These are phyloP conservation scores for Rhizopogon vinicolor DNA, from an alignment of 768 basidiomycete species.

Conservation along the genomic window DNA sequence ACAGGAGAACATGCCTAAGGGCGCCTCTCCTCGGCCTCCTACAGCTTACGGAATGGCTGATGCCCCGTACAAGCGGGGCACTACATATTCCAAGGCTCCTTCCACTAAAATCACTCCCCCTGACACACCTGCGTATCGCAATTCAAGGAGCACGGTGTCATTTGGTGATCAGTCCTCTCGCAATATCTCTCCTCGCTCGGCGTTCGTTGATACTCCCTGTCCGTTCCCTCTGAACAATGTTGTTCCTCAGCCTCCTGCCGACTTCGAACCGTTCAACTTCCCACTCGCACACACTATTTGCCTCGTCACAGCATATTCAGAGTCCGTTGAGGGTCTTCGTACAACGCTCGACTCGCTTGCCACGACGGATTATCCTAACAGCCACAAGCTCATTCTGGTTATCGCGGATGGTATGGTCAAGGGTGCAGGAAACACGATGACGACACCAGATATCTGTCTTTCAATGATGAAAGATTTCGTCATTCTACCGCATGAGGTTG, in stretches of 20 bases:
- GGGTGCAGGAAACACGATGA: slow-evolving; percentile 83
- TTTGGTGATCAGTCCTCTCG: slow-evolving; percentile 42
- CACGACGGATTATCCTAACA: slow-evolving; percentile 98
- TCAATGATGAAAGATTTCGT: slow-evolving; percentile 97
- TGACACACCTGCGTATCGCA: slow-evolving; percentile 62
- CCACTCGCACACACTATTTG: slow-evolving; percentile 92
- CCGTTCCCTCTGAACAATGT: slow-evolving; percentile 92
- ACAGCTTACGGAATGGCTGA: slow-evolving; percentile 69
- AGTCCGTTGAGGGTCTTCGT: slow-evolving; percentile 91
- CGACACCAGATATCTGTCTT: slow-evolving; percentile 92
- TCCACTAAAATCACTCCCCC: slow-evolving; percentile 60
- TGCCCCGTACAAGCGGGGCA: slow-evolving; percentile 56
- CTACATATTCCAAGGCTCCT: slow-evolving; percentile 41
- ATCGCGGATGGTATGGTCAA: slow-evolving; percentile 99
- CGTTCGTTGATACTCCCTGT: slow-evolving; percentile 66
- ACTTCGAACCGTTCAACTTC: slow-evolving; percentile 95
- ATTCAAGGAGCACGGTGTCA: slow-evolving; percentile 81
- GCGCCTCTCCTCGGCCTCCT: slow-evolving; percentile 46
- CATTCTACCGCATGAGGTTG: slow-evolving; percentile 75
- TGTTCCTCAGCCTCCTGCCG: slow-evolving; percentile 86
- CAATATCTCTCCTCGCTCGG: slow-evolving; percentile 30
- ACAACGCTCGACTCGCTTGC: slow-evolving; percentile 98
- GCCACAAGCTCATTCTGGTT: slow-evolving; percentile 92
- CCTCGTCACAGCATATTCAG: slow-evolving; percentile 97
- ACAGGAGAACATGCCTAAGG: slow-evolving; percentile 54